These are phyloP conservation scores for Penicillium longicatenatum DNA, from an alignment of 495 filamentous ascomycete genomes.

Conservation along the genomic window DNA sequence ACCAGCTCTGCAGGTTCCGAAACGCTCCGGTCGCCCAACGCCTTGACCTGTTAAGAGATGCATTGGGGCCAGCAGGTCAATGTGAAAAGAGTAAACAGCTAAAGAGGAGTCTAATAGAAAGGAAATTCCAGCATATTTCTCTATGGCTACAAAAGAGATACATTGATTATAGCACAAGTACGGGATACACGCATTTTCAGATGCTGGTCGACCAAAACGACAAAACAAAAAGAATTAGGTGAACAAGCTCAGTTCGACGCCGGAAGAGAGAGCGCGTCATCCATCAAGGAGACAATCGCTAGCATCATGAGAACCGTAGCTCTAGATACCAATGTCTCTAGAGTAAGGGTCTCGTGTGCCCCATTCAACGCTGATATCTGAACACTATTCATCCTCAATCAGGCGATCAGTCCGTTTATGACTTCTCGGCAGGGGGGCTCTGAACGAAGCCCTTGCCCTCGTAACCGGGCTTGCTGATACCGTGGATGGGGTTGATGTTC, in stretches of 20 bases:
- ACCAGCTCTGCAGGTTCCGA: slow-evolving; percentile 32
- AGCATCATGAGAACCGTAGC: slow-evolving; percentile 20
- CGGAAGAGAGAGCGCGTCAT: slow-evolving; percentile 11
- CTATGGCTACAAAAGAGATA: slow-evolving; percentile 54
- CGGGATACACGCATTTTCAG: slow-evolving; percentile 49
- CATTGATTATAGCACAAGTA: slow-evolving; percentile 55
- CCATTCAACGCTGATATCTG: slow-evolving; percentile 20
- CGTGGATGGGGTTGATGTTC: slow-evolving; percentile 85
- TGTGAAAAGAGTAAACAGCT: not conserved
- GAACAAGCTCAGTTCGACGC: slow-evolving; percentile 19
- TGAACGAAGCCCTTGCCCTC: slow-evolving; percentile 81
- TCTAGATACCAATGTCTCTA: not conserved
- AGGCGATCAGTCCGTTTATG: slow-evolving; percentile 29
- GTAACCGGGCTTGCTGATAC: slow-evolving; percentile 79
- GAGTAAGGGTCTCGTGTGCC: slow-evolving; percentile 4
- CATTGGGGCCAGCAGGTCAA: slow-evolving; percentile 5
- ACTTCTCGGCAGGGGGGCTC: slow-evolving; percentile 55
- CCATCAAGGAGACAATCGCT: slow-evolving; percentile 16
- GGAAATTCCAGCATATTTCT: slow-evolving; percentile 25
- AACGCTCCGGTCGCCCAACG: slow-evolving; percentile 25
- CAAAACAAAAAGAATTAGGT: slow-evolving; percentile 37
- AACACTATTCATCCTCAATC: slow-evolving; percentile 29
- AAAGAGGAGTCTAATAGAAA: slow-evolving; percentile 4
- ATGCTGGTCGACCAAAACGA: slow-evolving; percentile 38
- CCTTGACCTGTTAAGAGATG: not conserved